Conservation (phyloP, 202 grass and related monocot species). For the Setaria viridis region DNA sequence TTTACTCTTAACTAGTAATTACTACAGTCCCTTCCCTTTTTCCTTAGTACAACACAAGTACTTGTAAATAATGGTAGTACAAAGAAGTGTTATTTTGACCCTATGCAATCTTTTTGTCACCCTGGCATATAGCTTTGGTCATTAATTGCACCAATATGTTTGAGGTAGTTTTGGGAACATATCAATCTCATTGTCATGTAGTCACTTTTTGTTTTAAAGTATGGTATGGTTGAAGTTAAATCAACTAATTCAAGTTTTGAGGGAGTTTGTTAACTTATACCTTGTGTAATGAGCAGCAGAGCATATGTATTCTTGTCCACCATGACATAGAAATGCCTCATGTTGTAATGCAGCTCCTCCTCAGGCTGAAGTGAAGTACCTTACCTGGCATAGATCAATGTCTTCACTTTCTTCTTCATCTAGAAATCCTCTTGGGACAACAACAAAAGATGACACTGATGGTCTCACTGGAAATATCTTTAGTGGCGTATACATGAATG, state of each 20-base stretch:
- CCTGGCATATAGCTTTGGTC: conserved; percentile 12
- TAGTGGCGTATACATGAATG: conserved; percentile 85
- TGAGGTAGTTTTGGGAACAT: conserved; percentile 17
- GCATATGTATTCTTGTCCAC: conserved; percentile 22
- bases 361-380: conserved; percentile 71
- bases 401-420: conserved; percentile 95
- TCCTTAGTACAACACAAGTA: background rate
- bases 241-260: conserved; percentile 1
- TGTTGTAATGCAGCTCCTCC: conserved; percentile 74
- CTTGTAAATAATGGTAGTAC: conserved; percentile 15
- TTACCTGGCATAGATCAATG: conserved; percentile 89
- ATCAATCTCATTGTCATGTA: background rate
- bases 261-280: conserved; percentile 2
- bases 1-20: background rate
- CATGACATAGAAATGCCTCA: conserved; percentile 40
- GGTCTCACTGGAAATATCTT: conserved; percentile 70
- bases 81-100: conserved; percentile 17
- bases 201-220: background rate
- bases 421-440: conserved; percentile 65
- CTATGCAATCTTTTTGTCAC: conserved; percentile 22
- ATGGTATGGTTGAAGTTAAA: conserved; percentile 14
- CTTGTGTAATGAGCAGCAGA: conserved; percentile 5
- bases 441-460: conserved; percentile 65
- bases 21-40: conserved; percentile 43
- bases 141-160: conserved; percentile 26